A percentile compares a stretch with the other conserved stretches of the same genome.
Evolutionary conservation across 495 filamentous ascomycete genomes (phyloP).

Genomic region (Penicillium silybi): DNA sequence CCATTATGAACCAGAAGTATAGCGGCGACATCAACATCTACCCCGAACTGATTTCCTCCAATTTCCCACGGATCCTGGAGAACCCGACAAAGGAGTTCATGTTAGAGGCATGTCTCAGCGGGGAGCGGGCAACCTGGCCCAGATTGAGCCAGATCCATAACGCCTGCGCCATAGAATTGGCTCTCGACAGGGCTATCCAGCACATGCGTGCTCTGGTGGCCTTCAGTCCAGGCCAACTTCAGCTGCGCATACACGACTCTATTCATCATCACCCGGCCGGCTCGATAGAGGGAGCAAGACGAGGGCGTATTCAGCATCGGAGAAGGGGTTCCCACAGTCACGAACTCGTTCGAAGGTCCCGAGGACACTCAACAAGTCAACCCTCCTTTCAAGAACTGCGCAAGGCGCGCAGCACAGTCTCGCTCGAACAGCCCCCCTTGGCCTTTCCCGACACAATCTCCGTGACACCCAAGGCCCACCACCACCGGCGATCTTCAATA

Average conservation of each 20-base stretch:
- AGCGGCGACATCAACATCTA: constrained; percentile 95
- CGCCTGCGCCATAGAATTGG: constrained; percentile 80
- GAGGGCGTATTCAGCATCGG: constrained; percentile 19
- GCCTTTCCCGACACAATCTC: constrained; percentile 7
- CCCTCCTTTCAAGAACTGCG: constrained; percentile 12
- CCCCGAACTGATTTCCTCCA: constrained; percentile 68
- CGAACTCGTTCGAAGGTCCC: constrained; percentile 23
- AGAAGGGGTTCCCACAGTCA: constrained; percentile 36
- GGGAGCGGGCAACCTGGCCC: constrained; percentile 88
- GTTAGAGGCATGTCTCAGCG: constrained; percentile 65
- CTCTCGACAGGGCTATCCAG: constrained; percentile 78
- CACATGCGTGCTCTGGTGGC: constrained; percentile 69
- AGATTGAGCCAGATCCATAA: constrained; percentile 78
- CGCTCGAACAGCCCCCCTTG: constrained; percentile 22
- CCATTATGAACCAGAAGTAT: constrained; percentile 84
- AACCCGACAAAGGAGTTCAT: constrained; percentile 94
- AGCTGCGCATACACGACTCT: constrained; percentile 38
- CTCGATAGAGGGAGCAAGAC: constrained; percentile 19
- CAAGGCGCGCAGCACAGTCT: constrained; percentile 35
- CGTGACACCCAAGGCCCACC: constrained; percentile 12
- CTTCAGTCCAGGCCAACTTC: constrained; percentile 70
- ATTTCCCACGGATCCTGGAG: constrained; percentile 72
- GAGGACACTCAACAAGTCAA: constrained; percentile 13
- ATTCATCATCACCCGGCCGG: constrained; percentile 13
- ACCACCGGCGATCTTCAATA: constrained; percentile 18